Conservation (phyloP, 805 yeast species). For the Kodamaea leandrae region DNA sequence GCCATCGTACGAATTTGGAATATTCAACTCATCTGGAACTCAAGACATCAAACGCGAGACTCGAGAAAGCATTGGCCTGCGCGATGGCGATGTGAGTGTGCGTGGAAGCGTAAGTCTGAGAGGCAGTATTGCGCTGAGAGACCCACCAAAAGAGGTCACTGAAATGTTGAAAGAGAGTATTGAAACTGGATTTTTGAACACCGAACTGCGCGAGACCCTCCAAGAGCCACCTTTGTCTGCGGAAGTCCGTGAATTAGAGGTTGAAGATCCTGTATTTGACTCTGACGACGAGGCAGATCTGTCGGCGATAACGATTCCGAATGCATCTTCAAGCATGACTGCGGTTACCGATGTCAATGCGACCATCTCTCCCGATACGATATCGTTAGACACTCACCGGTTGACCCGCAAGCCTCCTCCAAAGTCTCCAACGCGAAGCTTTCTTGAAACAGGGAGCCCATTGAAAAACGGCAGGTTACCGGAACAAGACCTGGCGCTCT, state of each 20-base stretch:
- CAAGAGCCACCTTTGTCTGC: no score
- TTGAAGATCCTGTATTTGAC: conserved; percentile 1
- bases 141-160: no score
- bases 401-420: conserved; percentile 12
- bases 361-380: conserved; percentile 5
- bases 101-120: no score
- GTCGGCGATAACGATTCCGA: conserved; percentile 1
- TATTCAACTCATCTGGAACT: conserved; percentile 6
- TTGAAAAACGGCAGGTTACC: no score
- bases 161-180: no score
- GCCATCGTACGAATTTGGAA: conserved; percentile 24
- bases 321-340: background rate
- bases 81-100: no score
- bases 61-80: background rate
- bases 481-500: no score
- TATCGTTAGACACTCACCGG: conserved; percentile 6
- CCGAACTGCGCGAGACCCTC: no score
- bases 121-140: no score
- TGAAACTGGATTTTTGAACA: no score
- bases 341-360: conserved; percentile 6
- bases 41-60: background rate
- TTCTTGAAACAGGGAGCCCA: no score
- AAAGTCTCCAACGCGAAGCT: no score
- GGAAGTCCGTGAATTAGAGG: background rate
- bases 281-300: background rate